Percentiles rank a stretch among this genome's conserved stretches.
Evolutionary conservation across 495 filamentous ascomycete genomes (phyloP).

Genomic region (Penicillium riverlandense): DNA sequence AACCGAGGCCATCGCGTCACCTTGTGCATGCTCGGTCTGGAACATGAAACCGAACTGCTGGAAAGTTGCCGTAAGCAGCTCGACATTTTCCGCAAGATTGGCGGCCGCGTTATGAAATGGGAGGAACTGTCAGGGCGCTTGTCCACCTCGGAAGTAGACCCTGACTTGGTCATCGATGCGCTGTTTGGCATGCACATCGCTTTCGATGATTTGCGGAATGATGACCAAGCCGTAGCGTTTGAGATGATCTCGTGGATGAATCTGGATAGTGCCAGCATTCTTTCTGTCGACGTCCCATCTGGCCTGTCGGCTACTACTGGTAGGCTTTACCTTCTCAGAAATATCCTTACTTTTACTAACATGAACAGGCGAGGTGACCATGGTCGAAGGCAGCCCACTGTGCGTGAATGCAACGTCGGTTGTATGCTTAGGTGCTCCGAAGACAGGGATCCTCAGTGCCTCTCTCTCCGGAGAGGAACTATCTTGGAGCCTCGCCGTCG

Average conservation of each 20-base stretch:
- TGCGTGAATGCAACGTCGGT: constrained; percentile 71
- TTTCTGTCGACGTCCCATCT: constrained; percentile 82
- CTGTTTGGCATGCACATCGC: constrained; percentile 74
- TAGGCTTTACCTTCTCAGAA: constrained; percentile 25
- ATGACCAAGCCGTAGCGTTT: constrained; percentile 75
- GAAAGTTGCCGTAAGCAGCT: constrained; percentile 68
- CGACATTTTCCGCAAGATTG: constrained; percentile 68
- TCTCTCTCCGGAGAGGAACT: constrained; percentile 49
- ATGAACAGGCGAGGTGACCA: constrained; percentile 37
- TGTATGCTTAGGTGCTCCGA: constrained; percentile 76
- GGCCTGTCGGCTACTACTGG: constrained; percentile 78
- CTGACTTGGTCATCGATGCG: constrained; percentile 83
- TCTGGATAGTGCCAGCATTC: constrained; percentile 62
- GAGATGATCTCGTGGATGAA: constrained; percentile 86
- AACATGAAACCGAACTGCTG: constrained; percentile 64
- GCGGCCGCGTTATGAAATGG: constrained; percentile 58
- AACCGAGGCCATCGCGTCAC: constrained; percentile 73
- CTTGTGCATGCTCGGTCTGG: constrained; percentile 74
- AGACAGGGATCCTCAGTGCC: constrained; percentile 70
- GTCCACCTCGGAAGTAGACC: constrained; percentile 49
- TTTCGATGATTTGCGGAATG: constrained; percentile 74
- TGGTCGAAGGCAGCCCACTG: constrained; percentile 62
- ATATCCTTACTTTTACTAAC: constrained; percentile 14
- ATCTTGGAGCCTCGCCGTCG: constrained; percentile 68
- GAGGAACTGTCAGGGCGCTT: constrained; percentile 44